Base-by-base conservation (phyloP, 305 asterid species). In the Fraxinus latifolia region DNA sequence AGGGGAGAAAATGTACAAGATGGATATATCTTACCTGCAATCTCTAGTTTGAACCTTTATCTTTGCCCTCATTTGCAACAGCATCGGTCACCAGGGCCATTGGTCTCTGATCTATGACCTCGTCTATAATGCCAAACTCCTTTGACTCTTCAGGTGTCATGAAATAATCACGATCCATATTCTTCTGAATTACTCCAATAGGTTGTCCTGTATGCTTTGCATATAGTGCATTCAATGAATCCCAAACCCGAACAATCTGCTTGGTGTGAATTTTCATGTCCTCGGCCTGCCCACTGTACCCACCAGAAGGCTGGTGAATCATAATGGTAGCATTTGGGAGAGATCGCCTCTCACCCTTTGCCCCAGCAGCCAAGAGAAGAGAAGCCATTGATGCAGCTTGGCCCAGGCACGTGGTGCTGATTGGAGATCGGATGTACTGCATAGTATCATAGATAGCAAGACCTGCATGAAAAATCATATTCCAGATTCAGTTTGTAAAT, bases 311-410 rank as follows among this genome's bases (percentile, higher is more conserved):
- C 86, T 94, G 99, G 85, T 94, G 98, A 86, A 94, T 89, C 99
- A 95, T 95, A 62, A 95, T 81, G 3, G 97, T 89, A 68, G 99
- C 97, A 82, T 95, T 95, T 62, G 99, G 99, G 50, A 95, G 97
- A 81, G 97, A 80, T 67, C 93, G 85, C 80, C 99, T 90, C 92
- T 91, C 93, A 81, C 99, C 99, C 89, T 93, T 94, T 58, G 99
- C 91, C 71, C 99, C 99, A 85, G 99, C 94, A 76, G 98, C 97
- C 88, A 95, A 86, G 78, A 95, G 97, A 72, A 95, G 98, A 84
- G 99, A 94, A 60, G 87, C 99, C 99, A 95, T 95, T 4, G 99
- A 94, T 81, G 99, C 98, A 80, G 99, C 98, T 86, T 93, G 99
- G 55, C 99, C 99, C 79, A 95, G 89, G 82, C 99, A 95, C 74